Base-by-base conservation (phyloP, 371 early-diverging fungal species). In the Mortierella polycephala region DNA sequence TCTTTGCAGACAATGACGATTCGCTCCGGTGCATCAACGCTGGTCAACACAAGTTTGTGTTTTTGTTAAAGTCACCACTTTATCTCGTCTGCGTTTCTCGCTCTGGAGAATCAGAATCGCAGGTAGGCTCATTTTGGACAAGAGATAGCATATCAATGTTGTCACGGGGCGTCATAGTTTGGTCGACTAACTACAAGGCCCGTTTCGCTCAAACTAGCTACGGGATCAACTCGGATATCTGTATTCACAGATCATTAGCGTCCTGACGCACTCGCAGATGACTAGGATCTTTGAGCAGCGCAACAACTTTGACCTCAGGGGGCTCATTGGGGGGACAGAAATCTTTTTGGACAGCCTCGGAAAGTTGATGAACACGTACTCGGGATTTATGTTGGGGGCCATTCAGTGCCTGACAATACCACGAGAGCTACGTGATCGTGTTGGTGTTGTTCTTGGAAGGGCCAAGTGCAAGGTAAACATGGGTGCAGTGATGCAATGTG, bases 301-400 rank as follows among this genome's bases (percentile, higher is more conserved):
- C 5, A 87, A 86, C 53, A 97, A 95, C 82, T 97, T 93, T 85
- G 98, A 98, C 84, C 81, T 98, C 55, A 85, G 98, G 49, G 88
- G 91, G 21, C 62, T 76, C 9, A 65, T 67, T 18, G 70, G 81
- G 81, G 96, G 95, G 13, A 96, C 96, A 0, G 96, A 96, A 71
- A 84, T 88, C n/a, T 94, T 96, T 56, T 81, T 96, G 57, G 96
- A 96, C 71, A 90, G 92, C 62, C 83, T 96, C 42, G 83, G 90
- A 2, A 89, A 89, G 42, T 65, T 87, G n/a, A 88, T 97, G 81
- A 88, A 89, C 59, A 82, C 83, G 10, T 90, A 93, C 54, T 87
- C 92, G 8, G 88, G 92, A 10, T 92, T 91, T 75, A 89, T 93
- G 83, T 72, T 97, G 45, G 91, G 92, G 18, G 90, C 94, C n/a